Evolutionary conservation across 768 basidiomycete species (phyloP).

Genomic region (Mycena rosella): DNA sequence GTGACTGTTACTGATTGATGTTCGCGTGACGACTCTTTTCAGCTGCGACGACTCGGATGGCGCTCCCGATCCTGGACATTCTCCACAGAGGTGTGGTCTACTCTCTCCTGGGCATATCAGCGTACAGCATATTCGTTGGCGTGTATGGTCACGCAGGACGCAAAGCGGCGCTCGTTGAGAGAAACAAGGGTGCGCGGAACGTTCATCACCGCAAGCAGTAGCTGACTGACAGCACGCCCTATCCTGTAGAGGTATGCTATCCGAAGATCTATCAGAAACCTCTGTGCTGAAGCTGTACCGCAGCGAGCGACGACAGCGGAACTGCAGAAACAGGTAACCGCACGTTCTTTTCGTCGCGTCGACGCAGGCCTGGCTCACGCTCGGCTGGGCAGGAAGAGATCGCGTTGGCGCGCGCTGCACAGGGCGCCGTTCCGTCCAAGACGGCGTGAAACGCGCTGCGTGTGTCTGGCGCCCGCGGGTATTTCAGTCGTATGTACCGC

Average conservation of each 20-base stretch:
- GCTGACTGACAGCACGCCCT: constrained; percentile 11
- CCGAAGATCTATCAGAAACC: not conserved
- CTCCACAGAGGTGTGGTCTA: constrained; percentile 69
- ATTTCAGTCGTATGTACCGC: not conserved
- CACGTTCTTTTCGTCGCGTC: not conserved
- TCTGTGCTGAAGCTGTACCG: not conserved
- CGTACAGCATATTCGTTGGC: constrained; percentile 66
- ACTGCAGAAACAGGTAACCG: constrained; percentile 21
- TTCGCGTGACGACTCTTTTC: constrained; percentile 5
- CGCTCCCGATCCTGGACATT: constrained; percentile 53
- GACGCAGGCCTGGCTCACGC: not conserved
- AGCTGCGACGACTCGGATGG: not conserved
- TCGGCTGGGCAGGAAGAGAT: constrained; percentile 28
- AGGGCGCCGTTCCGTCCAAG: constrained; percentile 30
- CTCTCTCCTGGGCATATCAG: constrained; percentile 63
- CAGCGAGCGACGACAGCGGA: constrained; percentile 30
- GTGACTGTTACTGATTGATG: constrained; percentile 23
- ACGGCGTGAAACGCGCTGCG: not conserved
- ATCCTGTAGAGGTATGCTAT: constrained; percentile 26
- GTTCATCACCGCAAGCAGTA: not conserved
- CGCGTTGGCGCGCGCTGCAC: constrained; percentile 35
- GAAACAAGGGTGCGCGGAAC: constrained; percentile 63
- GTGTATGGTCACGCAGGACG: constrained; percentile 59
- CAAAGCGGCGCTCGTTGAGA: constrained; percentile 60
- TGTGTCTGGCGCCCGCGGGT: not conserved